Base-by-base conservation (phyloP, 176 grass and related monocot genomes). In the Lolium rigidum region DNA sequence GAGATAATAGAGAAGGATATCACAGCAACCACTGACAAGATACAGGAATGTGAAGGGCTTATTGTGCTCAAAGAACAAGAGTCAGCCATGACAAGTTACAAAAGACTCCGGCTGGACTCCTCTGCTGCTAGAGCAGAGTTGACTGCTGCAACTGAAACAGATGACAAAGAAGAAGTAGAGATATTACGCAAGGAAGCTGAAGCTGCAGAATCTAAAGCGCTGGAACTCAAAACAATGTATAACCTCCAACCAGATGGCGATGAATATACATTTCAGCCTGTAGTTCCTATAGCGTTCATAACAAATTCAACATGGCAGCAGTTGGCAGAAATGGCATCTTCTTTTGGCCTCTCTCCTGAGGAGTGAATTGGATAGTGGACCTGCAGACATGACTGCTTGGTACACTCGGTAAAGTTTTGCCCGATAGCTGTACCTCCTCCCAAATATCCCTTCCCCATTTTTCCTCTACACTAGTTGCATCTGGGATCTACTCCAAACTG, bases 1-100 rank as follows among this genome's bases (percentile, higher is more conserved):
- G 79, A 86, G 80, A 83, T 87, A 82, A 81, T 99, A 82, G 97
- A 99, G 67, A 82, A 94, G 80, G 94, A 91, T 64, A 94, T 99
- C 35, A 46, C 82, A 84, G 77, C 38, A 72, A 94, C 89, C 25
- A 89, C 85, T 9, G 84, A 92, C 66, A 89, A 76, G 73, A 92
- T 99, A 87, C 91, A 94, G 44, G 90, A 94, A 80, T 89, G 82
- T 0, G 97, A 96, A 95, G 90, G 58, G 71, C 88, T 96, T 85
- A 91, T 96, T 88, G 43, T 90, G 78, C 59, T 88, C 17, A 93
- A 96, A 75, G 94, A 99, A 90, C 94, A 99, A 78, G 92, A 99
- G 47, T 91, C 90, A 71, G 94, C 97, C 22, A 78, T 89, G 82
- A 82, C 92, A 82, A 86, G 88, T 92, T 99, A 92, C 88, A 95